These are phyloP conservation scores for Coix lacrymajobi DNA, from an alignment of 176 grass and related monocot species.

Conservation along the genomic window DNA sequence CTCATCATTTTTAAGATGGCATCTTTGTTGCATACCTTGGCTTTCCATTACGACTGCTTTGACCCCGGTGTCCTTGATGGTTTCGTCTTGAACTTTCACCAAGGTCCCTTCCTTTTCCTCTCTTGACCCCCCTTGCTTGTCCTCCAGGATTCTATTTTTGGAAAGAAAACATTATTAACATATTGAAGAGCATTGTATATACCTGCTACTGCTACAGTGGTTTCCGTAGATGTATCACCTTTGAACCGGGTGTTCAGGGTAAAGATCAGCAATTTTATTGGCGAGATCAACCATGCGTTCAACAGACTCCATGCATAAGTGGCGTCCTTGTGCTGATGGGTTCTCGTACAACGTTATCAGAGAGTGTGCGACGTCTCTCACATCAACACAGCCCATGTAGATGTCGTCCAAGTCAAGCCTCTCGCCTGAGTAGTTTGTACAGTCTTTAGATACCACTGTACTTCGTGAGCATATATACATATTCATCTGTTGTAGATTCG, in stretches of 20 bases:
- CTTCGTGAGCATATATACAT: no score
- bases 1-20: no score
- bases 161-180: background rate
- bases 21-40: no score
- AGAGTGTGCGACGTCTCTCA: slow-evolving; percentile 37
- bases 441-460: background rate
- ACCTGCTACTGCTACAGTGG: background rate
- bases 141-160: slow-evolving; percentile 31
- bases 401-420: slow-evolving; percentile 23
- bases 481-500: no score
- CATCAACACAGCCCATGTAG: slow-evolving; percentile 40
- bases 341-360: slow-evolving; percentile 43
- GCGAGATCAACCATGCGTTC: slow-evolving; percentile 19
- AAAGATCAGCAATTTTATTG: slow-evolving; percentile 36
- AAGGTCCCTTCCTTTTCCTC: no score
- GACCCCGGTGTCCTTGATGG: no score
- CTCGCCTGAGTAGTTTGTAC: slow-evolving; percentile 18
- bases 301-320: slow-evolving; percentile 41
- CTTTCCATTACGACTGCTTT: no score
- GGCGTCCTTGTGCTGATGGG: slow-evolving; percentile 30
- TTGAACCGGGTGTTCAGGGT: slow-evolving; percentile 34
- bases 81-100: no score
- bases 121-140: no score
- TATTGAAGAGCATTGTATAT: background rate
- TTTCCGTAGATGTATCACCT: slow-evolving; percentile 20